A percentile compares a stretch with the other conserved stretches of the same genome.
phyloP scores from a whole-genome alignment of 768 basidiomycete genomes.

The Tricholoma saponaceum region DNA sequence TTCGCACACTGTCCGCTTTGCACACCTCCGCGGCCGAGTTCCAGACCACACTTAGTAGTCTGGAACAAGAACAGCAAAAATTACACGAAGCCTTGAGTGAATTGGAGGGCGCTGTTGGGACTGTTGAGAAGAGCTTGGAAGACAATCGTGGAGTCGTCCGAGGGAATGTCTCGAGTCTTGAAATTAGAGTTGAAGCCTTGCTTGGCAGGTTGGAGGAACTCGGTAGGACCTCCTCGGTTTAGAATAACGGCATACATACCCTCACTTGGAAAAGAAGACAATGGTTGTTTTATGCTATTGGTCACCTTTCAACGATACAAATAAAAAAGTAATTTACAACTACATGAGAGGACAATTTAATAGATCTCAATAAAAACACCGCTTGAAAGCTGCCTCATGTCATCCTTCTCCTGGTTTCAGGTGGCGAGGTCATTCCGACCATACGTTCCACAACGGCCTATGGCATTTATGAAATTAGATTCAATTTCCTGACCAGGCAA shows the following conservation, averaged over 20 bases:
- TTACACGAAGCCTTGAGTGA: slow-evolving; percentile 62
- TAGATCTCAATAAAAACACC: too few relatives aligned
- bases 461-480: neutral
- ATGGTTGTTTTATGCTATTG: neutral
- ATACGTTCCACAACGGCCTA: slow-evolving; percentile 56
- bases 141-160: slow-evolving; percentile 69
- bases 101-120: slow-evolving; percentile 60
- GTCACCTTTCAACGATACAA: neutral
- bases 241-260: neutral
- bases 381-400: slow-evolving; percentile 12
- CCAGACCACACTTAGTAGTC: slow-evolving; percentile 53
- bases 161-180: slow-evolving; percentile 71
- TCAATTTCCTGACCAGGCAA: neutral
- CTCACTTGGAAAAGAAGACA: neutral
- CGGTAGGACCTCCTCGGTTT: slow-evolving; percentile 12
- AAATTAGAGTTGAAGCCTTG: slow-evolving; percentile 41
- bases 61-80: slow-evolving; percentile 73
- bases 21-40: slow-evolving; percentile 84
- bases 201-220: slow-evolving; percentile 41
- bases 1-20: slow-evolving; percentile 78
- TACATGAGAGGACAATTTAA: too few relatives aligned
- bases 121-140: slow-evolving; percentile 72
- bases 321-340: neutral
- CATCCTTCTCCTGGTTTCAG: slow-evolving; percentile 26
- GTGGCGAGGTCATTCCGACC: slow-evolving; percentile 47